Evolutionary conservation across 306 rosid genomes (phyloP).

Genomic region (Dryas alaskensis): DNA sequence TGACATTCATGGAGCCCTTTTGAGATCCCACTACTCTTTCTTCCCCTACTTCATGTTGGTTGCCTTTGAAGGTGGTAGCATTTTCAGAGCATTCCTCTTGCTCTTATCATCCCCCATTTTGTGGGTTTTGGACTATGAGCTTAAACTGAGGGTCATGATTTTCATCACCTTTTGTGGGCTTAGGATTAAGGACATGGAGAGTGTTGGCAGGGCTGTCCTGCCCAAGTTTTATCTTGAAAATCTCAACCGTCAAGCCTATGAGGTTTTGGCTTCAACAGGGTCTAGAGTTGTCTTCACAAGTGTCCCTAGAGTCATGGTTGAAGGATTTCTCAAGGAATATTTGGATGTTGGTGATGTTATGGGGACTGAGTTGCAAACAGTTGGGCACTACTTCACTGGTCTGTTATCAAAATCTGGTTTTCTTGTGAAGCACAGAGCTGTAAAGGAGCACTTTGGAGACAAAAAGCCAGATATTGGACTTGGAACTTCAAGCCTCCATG

Average conservation of each 20-base stretch:
- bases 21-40: slow-evolving; percentile 53
- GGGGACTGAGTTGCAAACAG: slow-evolving; percentile 68
- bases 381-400: slow-evolving; percentile 63
- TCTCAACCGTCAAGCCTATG: slow-evolving; percentile 53
- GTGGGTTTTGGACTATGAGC: slow-evolving; percentile 49
- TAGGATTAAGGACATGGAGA: slow-evolving; percentile 49
- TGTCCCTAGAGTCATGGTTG: slow-evolving; percentile 83
- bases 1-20: slow-evolving; percentile 52
- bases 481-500: slow-evolving; percentile 56
- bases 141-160: slow-evolving; percentile 50
- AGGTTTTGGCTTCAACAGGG: slow-evolving; percentile 54
- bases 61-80: slow-evolving; percentile 87
- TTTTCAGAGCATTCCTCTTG: slow-evolving; percentile 60
- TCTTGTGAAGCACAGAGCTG: slow-evolving; percentile 62
- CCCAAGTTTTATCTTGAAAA: slow-evolving; percentile 85
- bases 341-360: slow-evolving; percentile 53
- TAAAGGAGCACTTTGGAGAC: slow-evolving; percentile 66
- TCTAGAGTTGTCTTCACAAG: slow-evolving; percentile 55
- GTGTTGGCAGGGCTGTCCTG: slow-evolving; percentile 54
- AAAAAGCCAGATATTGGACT: slow-evolving; percentile 68
- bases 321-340: slow-evolving; percentile 67
- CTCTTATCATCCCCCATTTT: slow-evolving; percentile 65
- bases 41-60: slow-evolving; percentile 91
- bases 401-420: slow-evolving; percentile 50
- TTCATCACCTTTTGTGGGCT: slow-evolving; percentile 74